Base-by-base conservation (phyloP, 345 rosid genomes). In the Bruguiera sexangula region DNA sequence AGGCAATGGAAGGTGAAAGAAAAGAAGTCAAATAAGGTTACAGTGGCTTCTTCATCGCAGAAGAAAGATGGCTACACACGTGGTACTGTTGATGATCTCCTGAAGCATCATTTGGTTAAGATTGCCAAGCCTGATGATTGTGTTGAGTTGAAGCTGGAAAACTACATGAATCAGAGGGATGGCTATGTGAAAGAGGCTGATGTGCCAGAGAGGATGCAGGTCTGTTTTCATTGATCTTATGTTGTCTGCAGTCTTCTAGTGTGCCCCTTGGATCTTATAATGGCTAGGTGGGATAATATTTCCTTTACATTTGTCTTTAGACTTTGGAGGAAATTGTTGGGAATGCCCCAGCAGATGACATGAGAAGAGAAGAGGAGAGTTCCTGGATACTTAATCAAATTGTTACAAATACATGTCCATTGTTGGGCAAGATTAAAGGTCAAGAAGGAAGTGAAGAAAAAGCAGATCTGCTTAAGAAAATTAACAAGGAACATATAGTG, bases 191-290 rank as follows among this genome's bases (percentile, higher is more conserved):
- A 98, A 3, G 94, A 85, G 81, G 86, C 75, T 76, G 98, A 95
- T 81, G 72, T 92, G 78, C 98, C 98, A 24, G 99, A 95, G 83
- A 85, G 98, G 76, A 90, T 90, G 87, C 99, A 92, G 96, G 99
- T 95, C 65, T 56, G 60, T 58, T 63, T 56, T 21, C 29, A 21
- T 43, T 31, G 52, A 62, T 53, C 30, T 24, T 43, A 43, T 13
- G 50, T 43, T 43, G 50, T 43, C 18, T 43, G 18, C 50, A 43
- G 50, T 43, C 18, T 43, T 43, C 18, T 43, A 43, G 15, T 39
- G 18, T 43, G 50, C 50, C 50, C 3, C 50, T 43, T 13, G 19
- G 50, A 43, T 13, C 50, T 43, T 43, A 43, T 43, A 15, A 43
- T 43, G 18, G 50, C 50, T 43, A 13, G 19, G 4, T 43, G 50